Percentiles rank a stretch among this genome's conserved stretches.
phyloP scores from a whole-genome alignment of 192 early-diverging fungal genomes.

The Haplosporangium gracile region DNA sequence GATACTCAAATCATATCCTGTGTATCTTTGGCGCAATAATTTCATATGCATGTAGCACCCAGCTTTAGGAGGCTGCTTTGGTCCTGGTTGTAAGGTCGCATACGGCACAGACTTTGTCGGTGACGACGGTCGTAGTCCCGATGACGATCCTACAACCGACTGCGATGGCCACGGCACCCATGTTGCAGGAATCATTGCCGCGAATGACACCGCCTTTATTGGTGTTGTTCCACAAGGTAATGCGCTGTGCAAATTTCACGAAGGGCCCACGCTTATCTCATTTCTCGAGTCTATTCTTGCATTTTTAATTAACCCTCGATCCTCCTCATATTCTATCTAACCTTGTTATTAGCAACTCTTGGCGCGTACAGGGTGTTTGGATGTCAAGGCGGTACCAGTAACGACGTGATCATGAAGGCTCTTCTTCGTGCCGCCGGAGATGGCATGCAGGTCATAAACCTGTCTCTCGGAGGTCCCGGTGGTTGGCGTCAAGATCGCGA shows the following conservation, averaged over 20 bases:
- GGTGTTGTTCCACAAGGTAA: constrained; percentile 88
- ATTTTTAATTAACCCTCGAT: not conserved
- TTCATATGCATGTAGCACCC: constrained; percentile 58
- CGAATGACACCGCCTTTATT: constrained; percentile 70
- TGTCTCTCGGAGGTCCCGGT: constrained; percentile 81
- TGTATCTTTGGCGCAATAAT: not conserved
- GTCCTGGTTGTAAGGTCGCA: constrained; percentile 71
- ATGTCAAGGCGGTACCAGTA: constrained; percentile 74
- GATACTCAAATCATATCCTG: not conserved
- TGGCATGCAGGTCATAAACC: constrained; percentile 85
- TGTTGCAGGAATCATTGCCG: constrained; percentile 80
- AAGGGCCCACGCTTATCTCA: not conserved
- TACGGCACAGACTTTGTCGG: constrained; percentile 76
- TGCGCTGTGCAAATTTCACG: no score
- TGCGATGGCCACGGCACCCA: constrained; percentile 76
- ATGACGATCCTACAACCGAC: constrained; percentile 67
- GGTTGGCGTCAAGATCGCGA: constrained; percentile 73
- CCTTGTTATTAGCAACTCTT: constrained; percentile 62
- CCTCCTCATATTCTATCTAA: not conserved
- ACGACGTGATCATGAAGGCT: constrained; percentile 84
- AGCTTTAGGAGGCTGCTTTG: constrained; percentile 76
- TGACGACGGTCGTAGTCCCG: constrained; percentile 61
- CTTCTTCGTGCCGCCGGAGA: constrained; percentile 78
- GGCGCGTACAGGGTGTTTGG: constrained; percentile 88
- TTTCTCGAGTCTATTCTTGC: no score